Conservation (phyloP, 1,284 basidiomycete genomes). For the Ganoderma meredithae region DNA sequence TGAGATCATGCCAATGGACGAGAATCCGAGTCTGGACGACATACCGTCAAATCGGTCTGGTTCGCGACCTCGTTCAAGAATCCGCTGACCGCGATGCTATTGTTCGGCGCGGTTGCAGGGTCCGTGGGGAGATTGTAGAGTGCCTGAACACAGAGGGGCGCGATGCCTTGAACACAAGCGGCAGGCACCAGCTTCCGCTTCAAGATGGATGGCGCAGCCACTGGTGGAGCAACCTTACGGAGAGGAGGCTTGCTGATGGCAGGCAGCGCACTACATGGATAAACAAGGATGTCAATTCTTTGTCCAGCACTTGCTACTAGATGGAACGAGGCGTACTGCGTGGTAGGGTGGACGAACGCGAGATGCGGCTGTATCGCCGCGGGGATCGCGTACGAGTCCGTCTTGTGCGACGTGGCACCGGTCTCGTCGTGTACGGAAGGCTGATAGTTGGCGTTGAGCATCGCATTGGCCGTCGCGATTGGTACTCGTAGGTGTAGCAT, state of each 20-base stretch:
- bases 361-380: constrained; percentile 42
- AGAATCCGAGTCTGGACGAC: neutral
- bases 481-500: constrained; percentile 25
- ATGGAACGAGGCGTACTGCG: constrained; percentile 27
- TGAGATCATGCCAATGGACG: neutral
- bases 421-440: constrained; percentile 43
- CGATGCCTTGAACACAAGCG: constrained; percentile 44
- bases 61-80: constrained; percentile 61
- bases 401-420: constrained; percentile 41
- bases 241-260: neutral
- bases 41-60: constrained; percentile 52
- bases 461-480: constrained; percentile 43
- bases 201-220: constrained; percentile 9
- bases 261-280: neutral
- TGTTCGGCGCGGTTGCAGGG: constrained; percentile 49
- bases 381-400: constrained; percentile 49
- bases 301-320: too few species aligned
- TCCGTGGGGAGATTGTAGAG: constrained; percentile 59
- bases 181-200: constrained; percentile 21
- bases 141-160: constrained; percentile 58
- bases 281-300: neutral
- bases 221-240: neutral
- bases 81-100: constrained; percentile 60
- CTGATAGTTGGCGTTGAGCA: constrained; percentile 46
- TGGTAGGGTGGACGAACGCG: constrained; percentile 48